Evolutionary conservation across 2,329 filamentous ascomycete species (phyloP), one percentile per base, ranked within the genome.

Genomic region (Ilyonectria sp.): DNA sequence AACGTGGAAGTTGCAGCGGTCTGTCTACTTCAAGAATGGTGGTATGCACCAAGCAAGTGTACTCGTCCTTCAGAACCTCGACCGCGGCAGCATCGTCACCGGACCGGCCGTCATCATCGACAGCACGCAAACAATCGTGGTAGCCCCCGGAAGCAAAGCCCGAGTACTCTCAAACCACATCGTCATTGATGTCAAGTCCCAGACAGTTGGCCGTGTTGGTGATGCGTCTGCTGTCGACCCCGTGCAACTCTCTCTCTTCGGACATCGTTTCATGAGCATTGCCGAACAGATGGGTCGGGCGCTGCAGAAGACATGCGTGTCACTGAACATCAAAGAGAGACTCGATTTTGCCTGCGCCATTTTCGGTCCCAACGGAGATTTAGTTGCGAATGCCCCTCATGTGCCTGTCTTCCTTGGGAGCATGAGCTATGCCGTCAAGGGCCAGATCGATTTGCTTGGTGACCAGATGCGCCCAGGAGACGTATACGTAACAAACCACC

Each of bases 201-300:
- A 50, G 17, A 43, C 26, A 7, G 37, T 23, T n/a, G 52, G 8
- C 3, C n/a, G 35, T 9, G 17, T 21, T 0, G 19, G 31, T 60
- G 59, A 19, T 33, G 57, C 2, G 60, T 69, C 13, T 69, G 62
- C 73, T 1, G 89, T 93, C 1, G 91, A 94, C 75, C 92, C 92
- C 0, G 91, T 94, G 69, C 86, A 93, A 79, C 84, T 94, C 0
- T 90, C 87, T 70, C 91, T 94, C 63, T 94, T 94, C 75, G 90
- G 89, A 0, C 91, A 94, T 78, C 86, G 92, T 8, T 94, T 94
- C 80, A 94, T 94, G 92, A 90, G 90, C 2, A 93, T 94, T 68
- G 92, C 92, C 1, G 92, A 94, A 78, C 92, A 94, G 75, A 94
- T 94, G 92, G 92, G 92, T 0, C 86, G 91, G 55, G 90, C 91